phyloP scores from a whole-genome alignment of 441 rosid genomes.

The Populus tomentosa region DNA sequence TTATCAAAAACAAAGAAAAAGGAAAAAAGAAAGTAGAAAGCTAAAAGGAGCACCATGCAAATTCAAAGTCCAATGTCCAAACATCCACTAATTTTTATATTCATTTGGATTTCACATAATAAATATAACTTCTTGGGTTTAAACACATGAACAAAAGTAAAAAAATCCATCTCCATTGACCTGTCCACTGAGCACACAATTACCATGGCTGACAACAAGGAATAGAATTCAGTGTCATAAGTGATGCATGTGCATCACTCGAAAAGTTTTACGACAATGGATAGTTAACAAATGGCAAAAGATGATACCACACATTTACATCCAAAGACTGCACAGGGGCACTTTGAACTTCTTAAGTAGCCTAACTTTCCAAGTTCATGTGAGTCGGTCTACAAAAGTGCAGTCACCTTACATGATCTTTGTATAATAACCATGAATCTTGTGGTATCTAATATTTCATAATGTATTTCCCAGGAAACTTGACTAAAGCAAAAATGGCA shows the following conservation, averaged over 20 bases:
- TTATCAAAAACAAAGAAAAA: too few species aligned
- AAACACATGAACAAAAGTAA: not conserved
- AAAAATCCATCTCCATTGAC: too few species aligned
- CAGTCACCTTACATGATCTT: not conserved
- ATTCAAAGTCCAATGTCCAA: not conserved
- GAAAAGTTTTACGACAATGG: not conserved
- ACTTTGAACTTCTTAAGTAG: not conserved
- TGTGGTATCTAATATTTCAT: not conserved
- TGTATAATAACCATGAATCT: not conserved
- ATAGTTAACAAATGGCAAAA: too few species aligned
- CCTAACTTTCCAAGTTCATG: not conserved
- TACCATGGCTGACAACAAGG: not conserved
- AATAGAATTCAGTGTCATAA: not conserved
- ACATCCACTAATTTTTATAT: not conserved
- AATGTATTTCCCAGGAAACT: not conserved
- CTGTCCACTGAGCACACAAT: not conserved
- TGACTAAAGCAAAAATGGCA: not conserved
- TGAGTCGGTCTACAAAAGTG: not conserved
- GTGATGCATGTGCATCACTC: not conserved
- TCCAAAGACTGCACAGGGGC: not conserved
- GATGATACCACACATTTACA: not conserved
- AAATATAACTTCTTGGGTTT: not conserved
- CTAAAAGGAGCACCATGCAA: not conserved
- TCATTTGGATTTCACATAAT: not conserved
- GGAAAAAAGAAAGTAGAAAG: not conserved